These are phyloP conservation scores for Tremella yokohamensis DNA, from an alignment of 768 basidiomycete genomes.

Conservation along the genomic window DNA sequence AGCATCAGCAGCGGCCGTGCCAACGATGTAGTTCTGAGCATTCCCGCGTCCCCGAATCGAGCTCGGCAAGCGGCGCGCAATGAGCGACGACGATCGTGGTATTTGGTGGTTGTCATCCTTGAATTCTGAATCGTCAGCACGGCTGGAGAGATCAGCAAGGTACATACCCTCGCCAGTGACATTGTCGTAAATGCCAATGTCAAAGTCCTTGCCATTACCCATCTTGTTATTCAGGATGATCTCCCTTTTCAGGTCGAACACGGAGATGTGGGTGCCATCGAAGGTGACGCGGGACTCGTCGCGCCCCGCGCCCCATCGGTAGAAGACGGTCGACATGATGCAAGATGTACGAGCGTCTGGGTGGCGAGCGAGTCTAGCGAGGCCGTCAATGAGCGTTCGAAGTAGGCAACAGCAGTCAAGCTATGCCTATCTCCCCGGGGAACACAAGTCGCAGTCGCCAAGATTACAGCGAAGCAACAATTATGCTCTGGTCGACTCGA, in stretches of 20 bases:
- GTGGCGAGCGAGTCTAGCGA: slow-evolving; percentile 3
- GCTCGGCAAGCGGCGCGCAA: slow-evolving; percentile 85
- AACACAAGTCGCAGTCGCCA: no score
- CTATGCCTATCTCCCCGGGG: no score
- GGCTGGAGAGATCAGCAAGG: background rate
- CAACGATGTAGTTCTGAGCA: slow-evolving; percentile 52
- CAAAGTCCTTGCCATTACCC: slow-evolving; percentile 87
- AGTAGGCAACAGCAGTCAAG: no score
- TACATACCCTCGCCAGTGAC: slow-evolving; percentile 80
- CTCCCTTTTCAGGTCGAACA: slow-evolving; percentile 98
- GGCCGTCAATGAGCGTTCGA: no score
- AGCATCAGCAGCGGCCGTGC: slow-evolving; percentile 41
- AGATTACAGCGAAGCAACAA: no score
- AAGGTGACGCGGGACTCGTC: slow-evolving; percentile 93
- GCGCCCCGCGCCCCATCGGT: slow-evolving; percentile 85
- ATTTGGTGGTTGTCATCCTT: slow-evolving; percentile 87
- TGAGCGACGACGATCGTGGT: slow-evolving; percentile 88
- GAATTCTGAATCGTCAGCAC: slow-evolving; percentile 60
- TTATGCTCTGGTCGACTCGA: no score
- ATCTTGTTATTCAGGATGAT: slow-evolving; percentile 94
- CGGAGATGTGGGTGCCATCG: slow-evolving; percentile 97
- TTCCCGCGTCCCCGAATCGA: slow-evolving; percentile 52
- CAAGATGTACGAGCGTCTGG: background rate
- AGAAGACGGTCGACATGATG: slow-evolving; percentile 80
- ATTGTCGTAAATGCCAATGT: slow-evolving; percentile 78